Base-by-base conservation (phyloP, 805 yeast genomes). In the Candida anglica region DNA sequence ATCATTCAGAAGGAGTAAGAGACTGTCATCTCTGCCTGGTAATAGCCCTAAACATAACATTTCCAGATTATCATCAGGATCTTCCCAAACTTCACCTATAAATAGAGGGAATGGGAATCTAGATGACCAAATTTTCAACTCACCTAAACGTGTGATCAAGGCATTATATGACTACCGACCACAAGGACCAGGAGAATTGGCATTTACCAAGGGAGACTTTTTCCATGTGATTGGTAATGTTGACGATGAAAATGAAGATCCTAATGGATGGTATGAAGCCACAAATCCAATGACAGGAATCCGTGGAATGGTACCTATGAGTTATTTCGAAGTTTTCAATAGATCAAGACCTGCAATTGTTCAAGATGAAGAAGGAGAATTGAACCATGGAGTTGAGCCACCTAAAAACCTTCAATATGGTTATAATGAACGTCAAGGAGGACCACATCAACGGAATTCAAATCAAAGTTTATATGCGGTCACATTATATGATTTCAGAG, bases 251-350 rank as follows among this genome's bases (percentile, higher is more conserved):
- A 36, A 34, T 29, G 52, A 47, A 15, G 58, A 54, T 28, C 41
- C 39, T 15, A 68, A 72, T 25, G 77, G 77, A 15, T 88, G 95
- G 89, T 86, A 78, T 50, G 88, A 86, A 50, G 97, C 95, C 2
- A 77, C 80, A 33, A 88, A 91, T 54, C 97, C 98, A 10, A 75
- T 83, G 30, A 77, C 84, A 21, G 77, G 81, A 46, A 62, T 73
- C 18, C 71, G 75, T 32, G 98, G 98, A 1, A 75, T 85, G 75
- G 98, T 93, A 1, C 98, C 98, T 4, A 78, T 78, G 27, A 65
- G 79, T 8, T 81, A 81, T 56, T 93, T 91, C 58, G 95, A 88
- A 60, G 81, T 78, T 13, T 78, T 89, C 46, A 79, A 75, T 39
- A 71, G 79, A 43, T 71, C 81, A 15, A 64, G 78, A 42, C 71